Evolutionary conservation across 2,329 filamentous ascomycete genomes (phyloP).

Genomic region (Chaetomium sp.): DNA sequence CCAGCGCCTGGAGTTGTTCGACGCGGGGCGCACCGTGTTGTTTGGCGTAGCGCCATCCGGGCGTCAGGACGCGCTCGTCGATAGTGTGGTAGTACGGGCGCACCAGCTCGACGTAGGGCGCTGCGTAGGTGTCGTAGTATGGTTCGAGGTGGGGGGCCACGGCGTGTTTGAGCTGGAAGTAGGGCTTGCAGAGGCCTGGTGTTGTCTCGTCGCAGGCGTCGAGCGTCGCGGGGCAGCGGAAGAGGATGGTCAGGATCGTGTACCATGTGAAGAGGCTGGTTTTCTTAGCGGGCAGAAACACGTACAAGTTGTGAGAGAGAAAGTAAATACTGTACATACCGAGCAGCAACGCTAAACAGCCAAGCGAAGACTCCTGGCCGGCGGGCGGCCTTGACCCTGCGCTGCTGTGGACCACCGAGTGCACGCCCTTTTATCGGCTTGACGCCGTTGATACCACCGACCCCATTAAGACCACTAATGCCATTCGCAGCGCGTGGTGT

Average conservation of each 20-base stretch:
- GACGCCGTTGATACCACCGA: slow-evolving; percentile 6
- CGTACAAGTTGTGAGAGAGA: not conserved
- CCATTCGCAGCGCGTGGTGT: not conserved
- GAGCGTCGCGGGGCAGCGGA: slow-evolving; percentile 70
- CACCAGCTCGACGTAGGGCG: slow-evolving; percentile 70
- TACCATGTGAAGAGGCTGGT: slow-evolving; percentile 78
- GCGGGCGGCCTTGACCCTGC: slow-evolving; percentile 21
- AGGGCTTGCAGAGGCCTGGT: slow-evolving; percentile 75
- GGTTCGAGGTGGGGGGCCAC: slow-evolving; percentile 71
- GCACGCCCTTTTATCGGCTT: slow-evolving; percentile 35
- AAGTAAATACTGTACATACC: slow-evolving; percentile 35
- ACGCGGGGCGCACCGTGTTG: slow-evolving; percentile 71
- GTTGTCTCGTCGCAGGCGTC: slow-evolving; percentile 62
- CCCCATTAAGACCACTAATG: slow-evolving; percentile 19
- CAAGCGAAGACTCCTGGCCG: slow-evolving; percentile 32
- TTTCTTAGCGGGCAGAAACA: not conserved
- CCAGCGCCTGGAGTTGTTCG: slow-evolving; percentile 59
- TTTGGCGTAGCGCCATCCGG: slow-evolving; percentile 59
- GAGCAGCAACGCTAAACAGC: slow-evolving; percentile 45
- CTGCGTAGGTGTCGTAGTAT: slow-evolving; percentile 79
- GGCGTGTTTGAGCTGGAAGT: slow-evolving; percentile 58
- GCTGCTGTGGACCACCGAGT: slow-evolving; percentile 23
- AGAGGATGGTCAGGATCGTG: slow-evolving; percentile 68
- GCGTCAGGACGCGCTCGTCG: slow-evolving; percentile 60
- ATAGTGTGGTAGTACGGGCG: slow-evolving; percentile 66